Base-by-base conservation (phyloP, 306 rosid species). In the Heteromeles arbutifolia region DNA sequence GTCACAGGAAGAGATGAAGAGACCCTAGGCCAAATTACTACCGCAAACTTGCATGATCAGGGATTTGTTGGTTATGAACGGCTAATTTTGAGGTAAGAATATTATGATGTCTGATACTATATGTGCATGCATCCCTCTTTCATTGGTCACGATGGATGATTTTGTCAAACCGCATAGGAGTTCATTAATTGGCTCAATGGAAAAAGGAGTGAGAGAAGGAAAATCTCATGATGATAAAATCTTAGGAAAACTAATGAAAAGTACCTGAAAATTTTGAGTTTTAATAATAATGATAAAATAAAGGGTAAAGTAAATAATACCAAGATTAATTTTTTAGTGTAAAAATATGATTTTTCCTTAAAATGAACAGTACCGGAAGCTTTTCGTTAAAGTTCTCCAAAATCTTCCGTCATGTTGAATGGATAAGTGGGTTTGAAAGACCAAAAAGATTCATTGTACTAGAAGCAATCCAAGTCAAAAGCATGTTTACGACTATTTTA, bases 41-140 rank as follows among this genome's bases (percentile, higher is more conserved):
- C 15, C n/a, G 57, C 74, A 57, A 94, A 94, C 75, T 82, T 94
- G 86, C 85, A 22, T 10, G 83, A 52, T 10, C 87, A 90, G 58
- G 98, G 98, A 0, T 94, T 92, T 78, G 41, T 71, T 18, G 91
- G 87, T 62, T 94, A 91, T n/a, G 73, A 87, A 22, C 88, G 90
- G 28, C 90, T 94, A n/a, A 84, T 92, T 61, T 22, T 90, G 68
- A 90, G 96, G 98, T 93, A 86, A 83, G 24, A 22, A 48, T 48
- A 8, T 29, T 63, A 3, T 24, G 32, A 26, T 61, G 34, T 25
- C 17, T 22, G 54, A 15, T 48, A 15, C 21, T 6, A 0, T 57
- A 22, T 57, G 63, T 56, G 26, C 61, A 25, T 25, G 31, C 19
- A 25, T 25, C 53, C 5, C 53, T 43, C 48, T 48, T 17, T 48